These are phyloP conservation scores for Tetrapisispora iriomotensis DNA, from an alignment of 805 yeast species.

Conservation along the genomic window DNA sequence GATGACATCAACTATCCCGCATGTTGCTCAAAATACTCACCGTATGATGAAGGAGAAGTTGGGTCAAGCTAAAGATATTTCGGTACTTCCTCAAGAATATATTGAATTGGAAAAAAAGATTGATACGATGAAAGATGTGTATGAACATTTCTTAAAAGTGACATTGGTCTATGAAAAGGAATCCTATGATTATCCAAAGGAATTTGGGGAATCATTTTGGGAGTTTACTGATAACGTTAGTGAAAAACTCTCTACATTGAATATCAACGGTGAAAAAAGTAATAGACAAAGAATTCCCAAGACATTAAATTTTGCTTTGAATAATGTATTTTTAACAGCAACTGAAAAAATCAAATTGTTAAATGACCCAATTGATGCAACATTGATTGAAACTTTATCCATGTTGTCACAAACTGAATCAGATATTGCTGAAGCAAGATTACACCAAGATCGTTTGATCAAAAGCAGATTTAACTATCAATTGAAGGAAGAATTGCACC, in stretches of 20 bases:
- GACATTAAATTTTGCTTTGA: slow-evolving; percentile 69
- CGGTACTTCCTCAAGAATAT: slow-evolving; percentile 74
- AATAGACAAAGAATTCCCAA: slow-evolving; percentile 38
- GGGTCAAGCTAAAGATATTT: slow-evolving; percentile 69
- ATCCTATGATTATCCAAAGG: slow-evolving; percentile 72
- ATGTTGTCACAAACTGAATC: slow-evolving; percentile 59
- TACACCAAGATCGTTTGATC: slow-evolving; percentile 70
- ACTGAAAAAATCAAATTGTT: slow-evolving; percentile 23
- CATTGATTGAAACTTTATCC: slow-evolving; percentile 44
- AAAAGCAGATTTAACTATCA: slow-evolving; percentile 59
- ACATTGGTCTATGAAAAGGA: slow-evolving; percentile 53
- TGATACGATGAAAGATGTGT: slow-evolving; percentile 61
- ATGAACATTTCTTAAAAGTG: slow-evolving; percentile 43
- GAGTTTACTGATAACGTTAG: slow-evolving; percentile 59
- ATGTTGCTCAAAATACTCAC: slow-evolving; percentile 61
- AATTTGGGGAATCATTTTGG: slow-evolving; percentile 55
- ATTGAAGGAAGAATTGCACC: slow-evolving; percentile 50
- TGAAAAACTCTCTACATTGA: slow-evolving; percentile 29
- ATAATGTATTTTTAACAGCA: slow-evolving; percentile 52
- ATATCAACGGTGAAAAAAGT: background rate
- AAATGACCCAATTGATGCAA: slow-evolving; percentile 30
- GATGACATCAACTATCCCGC: slow-evolving; percentile 46
- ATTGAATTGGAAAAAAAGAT: slow-evolving; percentile 59
- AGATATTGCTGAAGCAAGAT: slow-evolving; percentile 70
- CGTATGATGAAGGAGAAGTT: slow-evolving; percentile 67